Percentiles rank a stretch among this genome's conserved stretches.
phyloP scores from a whole-genome alignment of 148 eudicot genomes.

The Diospyros lotus region DNA sequence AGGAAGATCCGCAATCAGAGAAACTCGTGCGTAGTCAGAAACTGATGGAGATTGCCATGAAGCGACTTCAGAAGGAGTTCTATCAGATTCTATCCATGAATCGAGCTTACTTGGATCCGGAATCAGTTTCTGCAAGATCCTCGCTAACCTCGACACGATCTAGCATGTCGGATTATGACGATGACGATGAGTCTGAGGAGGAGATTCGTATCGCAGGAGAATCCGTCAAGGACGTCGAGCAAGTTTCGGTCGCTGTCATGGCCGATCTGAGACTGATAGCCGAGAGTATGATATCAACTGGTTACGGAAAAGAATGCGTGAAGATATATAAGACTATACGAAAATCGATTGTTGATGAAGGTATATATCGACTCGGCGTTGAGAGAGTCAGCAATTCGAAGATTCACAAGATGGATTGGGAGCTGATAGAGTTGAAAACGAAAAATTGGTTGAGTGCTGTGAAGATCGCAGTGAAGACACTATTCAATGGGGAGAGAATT shows the following conservation, averaged over 20 bases:
- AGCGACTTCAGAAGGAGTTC: too few relatives aligned
- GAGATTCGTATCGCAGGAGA: background rate
- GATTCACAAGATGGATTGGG: slow-evolving; percentile 63
- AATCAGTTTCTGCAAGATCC: too few relatives aligned
- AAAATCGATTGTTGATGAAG: slow-evolving; percentile 45
- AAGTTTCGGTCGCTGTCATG: slow-evolving; percentile 19
- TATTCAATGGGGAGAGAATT: slow-evolving; percentile 56
- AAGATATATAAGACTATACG: slow-evolving; percentile 47
- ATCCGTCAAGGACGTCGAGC: slow-evolving; percentile 1
- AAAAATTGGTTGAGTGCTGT: slow-evolving; percentile 45
- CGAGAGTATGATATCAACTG: slow-evolving; percentile 62
- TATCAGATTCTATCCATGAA: too few relatives aligned
- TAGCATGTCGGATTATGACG: slow-evolving; percentile 21
- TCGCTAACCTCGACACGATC: slow-evolving; percentile 12
- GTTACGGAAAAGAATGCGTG: slow-evolving; percentile 64
- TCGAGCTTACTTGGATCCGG: too few relatives aligned
- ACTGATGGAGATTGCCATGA: too few relatives aligned
- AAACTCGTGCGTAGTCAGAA: too few relatives aligned
- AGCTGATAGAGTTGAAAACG: slow-evolving; percentile 38
- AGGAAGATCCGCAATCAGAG: too few relatives aligned
- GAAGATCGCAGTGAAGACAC: slow-evolving; percentile 32
- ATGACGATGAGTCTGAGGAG: slow-evolving; percentile 22
- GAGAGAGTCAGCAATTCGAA: slow-evolving; percentile 25
- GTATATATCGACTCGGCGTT: slow-evolving; percentile 38
- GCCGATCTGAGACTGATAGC: slow-evolving; percentile 56